Conservation (phyloP, 805 yeast species). For the Lipomyces spencermartinsiae region DNA sequence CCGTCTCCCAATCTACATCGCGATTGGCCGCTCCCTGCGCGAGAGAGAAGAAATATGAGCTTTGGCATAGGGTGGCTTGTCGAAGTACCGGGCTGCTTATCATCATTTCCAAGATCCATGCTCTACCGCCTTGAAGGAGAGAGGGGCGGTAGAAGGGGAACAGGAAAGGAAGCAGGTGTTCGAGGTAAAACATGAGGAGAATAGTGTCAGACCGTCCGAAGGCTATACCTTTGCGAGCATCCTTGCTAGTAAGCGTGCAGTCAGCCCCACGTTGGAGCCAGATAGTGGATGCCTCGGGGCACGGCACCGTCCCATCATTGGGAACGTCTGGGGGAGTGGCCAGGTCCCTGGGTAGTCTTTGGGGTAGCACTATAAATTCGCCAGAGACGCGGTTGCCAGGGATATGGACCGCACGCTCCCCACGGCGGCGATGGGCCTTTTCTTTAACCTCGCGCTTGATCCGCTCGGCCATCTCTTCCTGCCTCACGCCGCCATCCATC, state of each 20-base stretch:
- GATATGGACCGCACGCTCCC: not conserved
- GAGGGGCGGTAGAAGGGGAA: slow-evolving; percentile 3
- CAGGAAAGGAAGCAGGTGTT: not conserved
- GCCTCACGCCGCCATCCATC: not conserved
- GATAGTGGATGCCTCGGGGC: not conserved
- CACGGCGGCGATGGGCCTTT: not conserved
- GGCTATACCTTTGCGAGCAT: not conserved
- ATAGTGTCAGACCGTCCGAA: not conserved
- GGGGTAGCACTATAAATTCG: too few relatives aligned
- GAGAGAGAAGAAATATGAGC: not conserved
- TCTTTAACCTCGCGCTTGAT: not conserved
- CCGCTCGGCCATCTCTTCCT: not conserved
- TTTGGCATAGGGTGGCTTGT: not conserved
- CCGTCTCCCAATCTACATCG: not conserved
- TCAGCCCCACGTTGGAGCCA: not conserved
- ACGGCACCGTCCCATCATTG: not conserved
- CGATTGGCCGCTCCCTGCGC: not conserved
- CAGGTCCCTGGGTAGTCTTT: not conserved
- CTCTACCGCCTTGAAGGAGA: not conserved
- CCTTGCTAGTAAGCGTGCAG: not conserved
- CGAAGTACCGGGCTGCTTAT: not conserved
- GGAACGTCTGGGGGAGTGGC: not conserved
- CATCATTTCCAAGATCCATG: not conserved
- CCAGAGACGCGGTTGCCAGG: too few relatives aligned
- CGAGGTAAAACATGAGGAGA: slow-evolving; percentile 1